These are phyloP conservation scores for Plasmodium falciparum DNA, from an alignment of 169 alveolate species.

Conservation along the genomic window DNA sequence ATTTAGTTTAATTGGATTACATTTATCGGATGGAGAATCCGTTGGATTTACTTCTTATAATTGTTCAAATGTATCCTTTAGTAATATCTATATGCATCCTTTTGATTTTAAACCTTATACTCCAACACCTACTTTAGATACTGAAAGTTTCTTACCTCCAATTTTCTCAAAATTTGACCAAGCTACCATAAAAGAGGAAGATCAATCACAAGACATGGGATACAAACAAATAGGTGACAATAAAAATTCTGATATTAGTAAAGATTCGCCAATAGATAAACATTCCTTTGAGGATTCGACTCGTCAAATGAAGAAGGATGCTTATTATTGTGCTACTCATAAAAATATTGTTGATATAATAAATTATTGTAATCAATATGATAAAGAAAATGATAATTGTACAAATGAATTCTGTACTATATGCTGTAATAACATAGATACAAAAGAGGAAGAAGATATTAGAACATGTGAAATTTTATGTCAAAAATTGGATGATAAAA, in stretches of 20 bases:
- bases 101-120: constrained; percentile 77
- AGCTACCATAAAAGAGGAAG: constrained; percentile 29
- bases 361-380: constrained; percentile 37
- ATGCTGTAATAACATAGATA: constrained; percentile 60
- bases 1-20: constrained; percentile 79
- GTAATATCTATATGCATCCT: constrained; percentile 82
- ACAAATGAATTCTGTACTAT: constrained; percentile 46
- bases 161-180: constrained; percentile 45
- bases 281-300: constrained; percentile 39
- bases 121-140: constrained; percentile 47
- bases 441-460: constrained; percentile 39
- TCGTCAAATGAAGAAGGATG: constrained; percentile 5
- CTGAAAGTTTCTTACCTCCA: constrained; percentile 9
- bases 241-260: background rate
- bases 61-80: constrained; percentile 89
- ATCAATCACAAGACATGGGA: background rate
- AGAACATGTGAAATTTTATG: constrained; percentile 32
- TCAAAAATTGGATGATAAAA: constrained; percentile 54
- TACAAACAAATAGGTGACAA: constrained; percentile 8
- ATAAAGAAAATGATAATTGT: constrained; percentile 41
- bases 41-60: constrained; percentile 85
- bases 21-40: constrained; percentile 80
- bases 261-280: constrained; percentile 36
- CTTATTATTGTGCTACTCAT: constrained; percentile 68
- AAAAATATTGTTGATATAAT: constrained; percentile 48